Conservation (phyloP, 139 green algal genomes). For the Chlorella vulgaris region DNA sequence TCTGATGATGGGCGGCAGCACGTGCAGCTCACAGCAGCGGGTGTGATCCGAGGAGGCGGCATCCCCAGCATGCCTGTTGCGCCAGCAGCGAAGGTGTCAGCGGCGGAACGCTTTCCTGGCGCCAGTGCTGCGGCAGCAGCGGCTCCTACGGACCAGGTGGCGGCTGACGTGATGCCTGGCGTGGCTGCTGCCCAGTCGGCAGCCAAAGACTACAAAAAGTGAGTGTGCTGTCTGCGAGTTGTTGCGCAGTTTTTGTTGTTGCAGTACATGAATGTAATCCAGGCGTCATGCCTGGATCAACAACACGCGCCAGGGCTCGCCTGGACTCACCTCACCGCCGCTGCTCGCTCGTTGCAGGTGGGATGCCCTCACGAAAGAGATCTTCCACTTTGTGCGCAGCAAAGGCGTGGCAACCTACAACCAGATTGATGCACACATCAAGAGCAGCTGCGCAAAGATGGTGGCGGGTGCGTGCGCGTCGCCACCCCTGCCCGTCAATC, state of each 20-base stretch:
- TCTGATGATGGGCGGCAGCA: conserved; percentile 23
- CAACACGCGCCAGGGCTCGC: too few species aligned
- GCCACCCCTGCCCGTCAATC: background rate
- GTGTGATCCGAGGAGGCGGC: conserved; percentile 1
- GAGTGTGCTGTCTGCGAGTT: background rate
- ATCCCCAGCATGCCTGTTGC: background rate
- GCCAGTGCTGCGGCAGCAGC: too few species aligned
- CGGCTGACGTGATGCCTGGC: conserved; percentile 13
- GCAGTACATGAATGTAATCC: too few species aligned
- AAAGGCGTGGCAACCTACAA: conserved; percentile 30
- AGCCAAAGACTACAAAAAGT: conserved; percentile 27
- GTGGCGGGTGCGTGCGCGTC: conserved; percentile 1
- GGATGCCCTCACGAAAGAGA: conserved; percentile 36
- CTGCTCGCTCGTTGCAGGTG: conserved; percentile 7
- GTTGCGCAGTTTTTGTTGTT: too few species aligned
- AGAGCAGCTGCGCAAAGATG: background rate
- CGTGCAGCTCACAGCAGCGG: conserved; percentile 16
- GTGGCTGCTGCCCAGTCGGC: conserved; percentile 16
- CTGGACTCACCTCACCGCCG: background rate
- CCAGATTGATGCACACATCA: conserved; percentile 34
- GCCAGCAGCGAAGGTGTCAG: background rate
- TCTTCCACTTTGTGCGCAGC: conserved; percentile 25
- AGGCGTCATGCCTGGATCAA: too few species aligned
- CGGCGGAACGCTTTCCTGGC: too few species aligned
- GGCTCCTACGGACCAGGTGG: background rate